These are phyloP conservation scores for Pseudotsuga menziesii DNA, from an alignment of 75 land plant genomes.

Conservation along the genomic window DNA sequence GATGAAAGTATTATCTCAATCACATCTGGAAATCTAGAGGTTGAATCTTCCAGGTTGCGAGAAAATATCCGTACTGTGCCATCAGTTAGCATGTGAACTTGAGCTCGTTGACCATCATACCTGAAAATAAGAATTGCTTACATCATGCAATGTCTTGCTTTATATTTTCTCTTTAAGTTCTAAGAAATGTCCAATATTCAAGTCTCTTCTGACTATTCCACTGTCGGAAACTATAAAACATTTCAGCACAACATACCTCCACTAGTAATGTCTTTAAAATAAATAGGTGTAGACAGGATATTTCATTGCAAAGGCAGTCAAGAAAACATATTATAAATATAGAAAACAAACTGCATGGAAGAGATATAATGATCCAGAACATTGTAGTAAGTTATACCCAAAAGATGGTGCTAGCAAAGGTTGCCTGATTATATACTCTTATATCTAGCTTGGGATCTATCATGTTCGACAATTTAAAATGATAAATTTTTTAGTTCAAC, in stretches of 20 bases:
- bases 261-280: neutral
- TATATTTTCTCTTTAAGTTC: neutral
- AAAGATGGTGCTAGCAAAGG: neutral
- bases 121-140: conserved; percentile 17
- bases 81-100: conserved; percentile 76
- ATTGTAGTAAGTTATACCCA: too few relatives aligned
- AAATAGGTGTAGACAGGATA: too few relatives aligned
- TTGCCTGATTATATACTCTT: too few relatives aligned
- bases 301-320: too few relatives aligned
- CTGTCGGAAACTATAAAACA: neutral
- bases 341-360: too few relatives aligned
- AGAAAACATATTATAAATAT: too few relatives aligned
- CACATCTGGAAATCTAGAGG: conserved; percentile 90
- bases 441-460: too few relatives aligned
- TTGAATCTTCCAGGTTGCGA: conserved; percentile 89
- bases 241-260: neutral
- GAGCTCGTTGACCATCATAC: conserved; percentile 99
- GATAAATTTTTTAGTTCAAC: too few relatives aligned
- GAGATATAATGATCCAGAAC: too few relatives aligned
- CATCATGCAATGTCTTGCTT: neutral
- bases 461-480: too few relatives aligned
- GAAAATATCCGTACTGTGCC: conserved; percentile 77
- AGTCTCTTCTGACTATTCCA: neutral
- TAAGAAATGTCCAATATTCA: neutral
- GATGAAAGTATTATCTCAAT: conserved; percentile 52